A percentile compares a stretch with the other conserved stretches of the same genome.
These are phyloP conservation scores for Aspergillus mulundensis DNA, from an alignment of 495 filamentous ascomycete species.

Conservation along the genomic window DNA sequence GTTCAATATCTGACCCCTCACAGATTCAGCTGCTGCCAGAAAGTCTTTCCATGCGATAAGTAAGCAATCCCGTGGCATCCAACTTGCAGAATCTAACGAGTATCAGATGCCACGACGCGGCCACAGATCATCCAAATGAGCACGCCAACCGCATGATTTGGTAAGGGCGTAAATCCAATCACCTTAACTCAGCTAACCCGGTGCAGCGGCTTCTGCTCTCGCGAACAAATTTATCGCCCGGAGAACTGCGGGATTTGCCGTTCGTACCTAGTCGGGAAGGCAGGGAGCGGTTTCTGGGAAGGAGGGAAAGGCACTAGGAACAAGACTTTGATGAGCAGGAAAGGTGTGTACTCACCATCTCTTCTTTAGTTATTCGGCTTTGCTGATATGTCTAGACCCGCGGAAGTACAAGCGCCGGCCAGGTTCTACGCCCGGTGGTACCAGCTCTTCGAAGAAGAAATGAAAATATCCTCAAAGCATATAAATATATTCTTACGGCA, in stretches of 20 bases:
- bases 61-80: constrained; percentile 16
- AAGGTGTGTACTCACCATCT: constrained; percentile 37
- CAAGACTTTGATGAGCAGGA: constrained; percentile 63
- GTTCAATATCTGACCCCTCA: constrained; percentile 1
- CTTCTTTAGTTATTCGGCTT: neutral
- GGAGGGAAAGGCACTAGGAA: constrained; percentile 84
- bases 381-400: constrained; percentile 46
- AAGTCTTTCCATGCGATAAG: constrained; percentile 76
- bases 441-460: constrained; percentile 31
- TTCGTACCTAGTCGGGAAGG: constrained; percentile 64
- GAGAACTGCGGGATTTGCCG: constrained; percentile 79
- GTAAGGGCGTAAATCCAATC: constrained; percentile 25
- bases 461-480: neutral
- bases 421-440: constrained; percentile 28
- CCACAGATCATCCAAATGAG: constrained; percentile 69
- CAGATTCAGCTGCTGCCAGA: constrained; percentile 59
- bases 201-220: constrained; percentile 63
- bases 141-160: constrained; percentile 90
- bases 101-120: constrained; percentile 71
- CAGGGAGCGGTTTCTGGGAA: constrained; percentile 82
- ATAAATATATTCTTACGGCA: too few species aligned
- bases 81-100: constrained; percentile 10
- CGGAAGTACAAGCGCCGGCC: constrained; percentile 61
- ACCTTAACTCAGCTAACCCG: neutral
- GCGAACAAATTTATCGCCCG: constrained; percentile 78